A percentile compares a stretch with the other conserved stretches of the same genome.
Evolutionary conservation across 2,329 filamentous ascomycete species (phyloP).

Genomic region (Thelonectria blattea): DNA sequence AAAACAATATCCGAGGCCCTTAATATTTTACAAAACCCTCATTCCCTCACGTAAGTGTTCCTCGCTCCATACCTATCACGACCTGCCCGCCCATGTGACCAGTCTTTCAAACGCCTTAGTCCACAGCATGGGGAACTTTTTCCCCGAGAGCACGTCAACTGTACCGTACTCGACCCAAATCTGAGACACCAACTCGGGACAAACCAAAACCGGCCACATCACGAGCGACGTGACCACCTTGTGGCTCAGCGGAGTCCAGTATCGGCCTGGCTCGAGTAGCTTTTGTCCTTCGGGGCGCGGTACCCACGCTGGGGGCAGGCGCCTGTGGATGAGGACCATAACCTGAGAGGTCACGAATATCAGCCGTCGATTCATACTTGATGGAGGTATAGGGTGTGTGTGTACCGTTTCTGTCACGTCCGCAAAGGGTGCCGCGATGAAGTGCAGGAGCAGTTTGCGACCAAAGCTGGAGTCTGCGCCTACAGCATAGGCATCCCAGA

Average conservation of each 20-base stretch:
- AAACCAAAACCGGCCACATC: no score
- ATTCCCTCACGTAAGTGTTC: no score
- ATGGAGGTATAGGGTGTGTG: neutral
- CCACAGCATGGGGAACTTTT: no score
- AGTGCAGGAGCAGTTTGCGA: neutral
- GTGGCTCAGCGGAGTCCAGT: neutral
- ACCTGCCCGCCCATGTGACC: no score
- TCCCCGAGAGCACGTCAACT: no score
- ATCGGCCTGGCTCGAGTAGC: neutral
- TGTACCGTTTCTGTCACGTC: slow-evolving; percentile 7
- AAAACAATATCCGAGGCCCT: no score
- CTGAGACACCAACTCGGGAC: no score
- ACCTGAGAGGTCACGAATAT: neutral
- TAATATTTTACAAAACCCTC: no score
- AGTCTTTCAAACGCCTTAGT: no score
- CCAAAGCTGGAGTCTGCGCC: neutral
- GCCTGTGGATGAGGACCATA: neutral
- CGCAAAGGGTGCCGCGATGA: neutral
- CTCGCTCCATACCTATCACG: no score
- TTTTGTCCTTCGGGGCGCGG: neutral
- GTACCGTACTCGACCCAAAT: no score
- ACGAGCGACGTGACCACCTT: no score
- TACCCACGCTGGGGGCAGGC: neutral
- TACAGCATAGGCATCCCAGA: neutral
- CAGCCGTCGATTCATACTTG: neutral